Conservation (phyloP, 306 rosid genomes). For the Ormosia semicastrata region DNA sequence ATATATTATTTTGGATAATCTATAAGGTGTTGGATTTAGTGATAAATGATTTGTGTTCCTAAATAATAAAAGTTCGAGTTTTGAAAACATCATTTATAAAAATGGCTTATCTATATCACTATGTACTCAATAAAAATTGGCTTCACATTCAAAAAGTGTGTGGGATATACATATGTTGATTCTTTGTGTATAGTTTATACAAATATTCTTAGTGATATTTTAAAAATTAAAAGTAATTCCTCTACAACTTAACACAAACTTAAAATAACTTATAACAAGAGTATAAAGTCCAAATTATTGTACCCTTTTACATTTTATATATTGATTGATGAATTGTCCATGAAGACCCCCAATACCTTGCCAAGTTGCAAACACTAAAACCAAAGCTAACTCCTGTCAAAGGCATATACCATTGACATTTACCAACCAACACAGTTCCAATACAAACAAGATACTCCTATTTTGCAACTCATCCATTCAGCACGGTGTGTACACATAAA, state of each 20-base stretch:
- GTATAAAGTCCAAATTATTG: background rate
- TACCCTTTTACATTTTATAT: background rate
- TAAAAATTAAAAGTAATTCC: background rate
- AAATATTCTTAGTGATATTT: no score
- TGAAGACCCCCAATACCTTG: background rate
- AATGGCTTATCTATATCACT: no score
- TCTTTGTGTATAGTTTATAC: no score
- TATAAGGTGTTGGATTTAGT: no score
- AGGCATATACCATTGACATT: background rate
- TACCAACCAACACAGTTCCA: background rate
- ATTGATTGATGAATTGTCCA: background rate
- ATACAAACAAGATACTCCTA: background rate
- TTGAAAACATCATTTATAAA: no score
- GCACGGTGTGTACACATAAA: background rate
- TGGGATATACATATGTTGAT: no score
- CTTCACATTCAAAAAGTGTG: no score
- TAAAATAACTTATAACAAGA: background rate
- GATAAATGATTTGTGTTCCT: no score
- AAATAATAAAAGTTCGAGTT: no score
- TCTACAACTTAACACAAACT: background rate
- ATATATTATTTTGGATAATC: no score
- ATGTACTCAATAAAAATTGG: no score
- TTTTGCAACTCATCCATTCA: background rate
- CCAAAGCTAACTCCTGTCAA: background rate
- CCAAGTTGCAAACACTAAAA: background rate